Evolutionary conservation across 2,329 filamentous ascomycete species (phyloP).

Genomic region (Nigrograna mackinnonii): DNA sequence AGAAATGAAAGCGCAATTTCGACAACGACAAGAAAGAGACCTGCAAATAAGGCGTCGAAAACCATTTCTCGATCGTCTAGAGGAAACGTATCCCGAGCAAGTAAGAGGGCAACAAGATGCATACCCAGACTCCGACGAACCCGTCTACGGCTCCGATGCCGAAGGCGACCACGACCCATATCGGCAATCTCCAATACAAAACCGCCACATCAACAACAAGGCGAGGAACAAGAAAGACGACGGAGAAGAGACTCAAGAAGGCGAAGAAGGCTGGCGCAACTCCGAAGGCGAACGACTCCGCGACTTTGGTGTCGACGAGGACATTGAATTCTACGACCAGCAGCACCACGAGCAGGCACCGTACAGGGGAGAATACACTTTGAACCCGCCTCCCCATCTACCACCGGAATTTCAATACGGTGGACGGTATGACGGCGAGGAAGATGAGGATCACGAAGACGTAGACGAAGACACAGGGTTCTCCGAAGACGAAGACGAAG

Average conservation of each 20-base stretch:
- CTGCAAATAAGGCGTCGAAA: slow-evolving; percentile 44
- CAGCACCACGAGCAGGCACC: too few relatives aligned
- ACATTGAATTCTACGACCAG: slow-evolving; percentile 68
- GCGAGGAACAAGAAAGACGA: slow-evolving; percentile 12
- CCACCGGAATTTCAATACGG: too few relatives aligned
- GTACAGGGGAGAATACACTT: too few relatives aligned
- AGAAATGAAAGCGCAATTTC: slow-evolving; percentile 57
- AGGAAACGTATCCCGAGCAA: slow-evolving; percentile 17
- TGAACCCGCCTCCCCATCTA: too few relatives aligned
- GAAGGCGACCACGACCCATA: too few relatives aligned
- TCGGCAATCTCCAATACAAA: too few relatives aligned
- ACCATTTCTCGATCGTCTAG: slow-evolving; percentile 47
- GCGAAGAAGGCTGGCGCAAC: slow-evolving; percentile 70
- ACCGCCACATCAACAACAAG: slow-evolving; percentile 12
- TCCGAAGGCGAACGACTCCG: slow-evolving; percentile 73
- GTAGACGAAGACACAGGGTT: too few relatives aligned
- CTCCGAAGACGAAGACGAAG: slow-evolving; percentile 58
- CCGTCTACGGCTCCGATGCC: slow-evolving; percentile 8
- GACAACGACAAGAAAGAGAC: slow-evolving; percentile 57
- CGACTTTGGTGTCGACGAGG: slow-evolving; percentile 82
- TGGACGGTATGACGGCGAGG: too few relatives aligned
- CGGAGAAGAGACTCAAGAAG: slow-evolving; percentile 39
- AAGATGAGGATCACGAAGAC: too few relatives aligned
- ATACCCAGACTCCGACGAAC: slow-evolving; percentile 6
- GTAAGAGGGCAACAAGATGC: slow-evolving; percentile 21